Evolutionary conservation across 208 protist genomes (phyloP).

Genomic region (Herpetomonas samuelpessoai): DNA sequence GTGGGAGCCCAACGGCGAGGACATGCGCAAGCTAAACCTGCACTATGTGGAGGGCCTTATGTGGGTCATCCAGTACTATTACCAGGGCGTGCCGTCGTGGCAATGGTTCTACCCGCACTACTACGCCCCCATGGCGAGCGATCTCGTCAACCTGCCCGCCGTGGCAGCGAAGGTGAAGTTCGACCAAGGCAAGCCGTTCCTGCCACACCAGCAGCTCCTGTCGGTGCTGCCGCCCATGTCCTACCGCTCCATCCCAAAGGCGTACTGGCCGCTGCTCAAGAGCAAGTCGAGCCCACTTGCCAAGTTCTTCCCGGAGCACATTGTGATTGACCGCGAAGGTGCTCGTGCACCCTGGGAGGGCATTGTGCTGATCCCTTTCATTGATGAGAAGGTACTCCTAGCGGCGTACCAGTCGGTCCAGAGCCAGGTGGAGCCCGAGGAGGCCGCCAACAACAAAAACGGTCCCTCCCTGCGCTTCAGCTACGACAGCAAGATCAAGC

Average conservation of each 20-base stretch:
- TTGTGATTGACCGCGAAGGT: slow-evolving; percentile 88
- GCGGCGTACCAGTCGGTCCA: slow-evolving; percentile 80
- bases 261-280: slow-evolving; percentile 84
- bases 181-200: slow-evolving; percentile 74
- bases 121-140: slow-evolving; percentile 91
- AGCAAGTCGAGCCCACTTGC: slow-evolving; percentile 68
- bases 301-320: slow-evolving; percentile 80
- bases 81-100: slow-evolving; percentile 86
- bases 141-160: slow-evolving; percentile 78
- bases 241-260: slow-evolving; percentile 83
- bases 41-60: slow-evolving; percentile 88
- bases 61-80: slow-evolving; percentile 91
- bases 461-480: slow-evolving; percentile 58
- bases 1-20: slow-evolving; percentile 52
- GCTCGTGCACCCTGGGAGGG: slow-evolving; percentile 88
- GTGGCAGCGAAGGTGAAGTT: slow-evolving; percentile 59
- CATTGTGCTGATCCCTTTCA: slow-evolving; percentile 92
- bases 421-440: slow-evolving; percentile 54
- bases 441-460: slow-evolving; percentile 61
- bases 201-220: slow-evolving; percentile 97
- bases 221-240: slow-evolving; percentile 96
- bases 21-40: slow-evolving; percentile 63
- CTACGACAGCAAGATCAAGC: slow-evolving; percentile 58
- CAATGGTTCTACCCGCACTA: slow-evolving; percentile 93
- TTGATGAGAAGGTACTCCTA: slow-evolving; percentile 75